phyloP scores from a whole-genome alignment of 345 rosid genomes.

The Pugionium dolabratum region DNA sequence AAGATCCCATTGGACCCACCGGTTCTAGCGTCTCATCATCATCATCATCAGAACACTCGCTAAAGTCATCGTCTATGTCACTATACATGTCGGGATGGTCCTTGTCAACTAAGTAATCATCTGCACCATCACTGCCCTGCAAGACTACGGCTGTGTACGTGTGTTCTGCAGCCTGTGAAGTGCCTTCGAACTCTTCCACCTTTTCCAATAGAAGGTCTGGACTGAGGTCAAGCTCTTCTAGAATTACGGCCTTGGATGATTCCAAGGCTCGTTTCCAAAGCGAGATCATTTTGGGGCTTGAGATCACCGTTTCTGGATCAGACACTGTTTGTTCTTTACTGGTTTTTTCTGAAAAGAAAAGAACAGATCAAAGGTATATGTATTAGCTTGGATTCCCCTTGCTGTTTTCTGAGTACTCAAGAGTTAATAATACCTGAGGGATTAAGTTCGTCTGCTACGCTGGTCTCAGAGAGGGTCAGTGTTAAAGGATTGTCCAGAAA shows the following conservation, averaged over 20 bases:
- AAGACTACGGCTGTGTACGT: too few relatives aligned
- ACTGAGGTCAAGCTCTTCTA: constrained; percentile 54
- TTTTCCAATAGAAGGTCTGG: constrained; percentile 71
- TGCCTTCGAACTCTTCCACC: constrained; percentile 68
- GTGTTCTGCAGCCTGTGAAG: too few relatives aligned
- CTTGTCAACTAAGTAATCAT: too few relatives aligned
- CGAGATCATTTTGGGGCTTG: constrained; percentile 80
- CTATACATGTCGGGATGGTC: too few relatives aligned
- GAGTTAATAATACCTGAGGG: constrained; percentile 42
- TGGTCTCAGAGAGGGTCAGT: constrained; percentile 39
- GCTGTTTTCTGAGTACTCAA: constrained; percentile 9
- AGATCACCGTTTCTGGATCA: constrained; percentile 41
- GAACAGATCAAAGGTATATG: not conserved
- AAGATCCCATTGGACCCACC: too few relatives aligned
- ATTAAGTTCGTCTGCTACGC: constrained; percentile 31
- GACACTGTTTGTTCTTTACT: constrained; percentile 20
- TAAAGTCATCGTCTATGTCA: too few relatives aligned
- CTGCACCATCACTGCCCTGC: too few relatives aligned
- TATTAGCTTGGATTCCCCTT: not conserved
- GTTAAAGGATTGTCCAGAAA: constrained; percentile 47
- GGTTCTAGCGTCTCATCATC: too few relatives aligned
- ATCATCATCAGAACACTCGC: too few relatives aligned
- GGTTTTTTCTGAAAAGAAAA: constrained; percentile 27
- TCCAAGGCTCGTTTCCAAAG: constrained; percentile 72
- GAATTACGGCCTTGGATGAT: constrained; percentile 63